Base-by-base conservation (phyloP, 1,139 yeast genomes). In the Yamadazyma triangularis region DNA sequence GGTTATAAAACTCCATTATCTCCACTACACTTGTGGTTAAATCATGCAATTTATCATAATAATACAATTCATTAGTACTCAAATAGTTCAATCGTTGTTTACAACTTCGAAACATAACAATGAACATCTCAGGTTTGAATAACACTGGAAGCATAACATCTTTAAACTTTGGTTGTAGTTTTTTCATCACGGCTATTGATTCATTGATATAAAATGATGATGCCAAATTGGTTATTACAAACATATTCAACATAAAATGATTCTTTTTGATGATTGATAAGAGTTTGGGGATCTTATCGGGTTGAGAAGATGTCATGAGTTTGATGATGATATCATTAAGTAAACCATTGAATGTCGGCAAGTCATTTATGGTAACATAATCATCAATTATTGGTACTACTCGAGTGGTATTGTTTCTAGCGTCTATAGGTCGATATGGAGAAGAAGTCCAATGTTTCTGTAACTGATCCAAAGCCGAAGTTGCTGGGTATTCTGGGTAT, bases 181-280 rank as follows among this genome's bases (percentile, higher is more conserved):
- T 50, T 19, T 41, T 38, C 16, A 61, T 33, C 8, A 63, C 30
- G 24, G 44, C 42, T 18, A 50, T 40, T 2, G 70, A 65, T 35
- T 58, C 60, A 4, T 37, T 36, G 13, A 48, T 36, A 21, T 48
- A 39, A 0, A 50, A 52, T 13, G 53, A 34, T 8, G 53, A 48
- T 27, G 67, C 59, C 13, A 64, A 48, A 13, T 54, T 42, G 2
- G 54, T 40, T 6, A 59, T 40, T 3, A 64, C 36, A 33, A 60
- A 63, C 2, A 45, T 30, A 23, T 51, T 48, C 8, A 64, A 36
- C 35, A 49, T 39, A 22, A 35, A 48, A 38, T 63, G 70, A 24
- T 47, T 43, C 2, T 49, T 35, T n/a, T 41, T 31, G 13, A 56
- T 44, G 5, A 53, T 39, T 3, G 50, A 38, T 9, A 48, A 20